These are phyloP conservation scores for Claviceps quebecensis DNA, from an alignment of 2,329 filamentous ascomycete genomes.

Conservation along the genomic window DNA sequence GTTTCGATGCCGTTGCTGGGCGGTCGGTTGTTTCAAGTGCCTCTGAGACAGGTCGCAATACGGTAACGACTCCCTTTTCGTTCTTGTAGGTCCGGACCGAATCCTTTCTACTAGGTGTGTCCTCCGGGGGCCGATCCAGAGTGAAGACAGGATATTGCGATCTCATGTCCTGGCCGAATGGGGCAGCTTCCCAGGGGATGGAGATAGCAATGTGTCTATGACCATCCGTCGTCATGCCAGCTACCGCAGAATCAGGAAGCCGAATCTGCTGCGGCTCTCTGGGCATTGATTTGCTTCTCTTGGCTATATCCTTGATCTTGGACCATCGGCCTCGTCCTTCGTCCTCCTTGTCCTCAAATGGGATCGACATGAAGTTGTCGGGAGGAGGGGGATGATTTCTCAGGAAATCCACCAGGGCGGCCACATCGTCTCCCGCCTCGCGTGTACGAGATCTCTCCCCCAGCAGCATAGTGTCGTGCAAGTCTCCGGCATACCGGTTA, in stretches of 20 bases:
- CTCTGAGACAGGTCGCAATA: constrained; percentile 19
- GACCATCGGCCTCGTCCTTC: constrained; percentile 25
- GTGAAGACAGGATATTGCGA: constrained; percentile 21
- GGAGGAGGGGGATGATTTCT: constrained; percentile 33
- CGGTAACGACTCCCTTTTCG: constrained; percentile 23
- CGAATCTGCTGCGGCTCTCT: constrained; percentile 19
- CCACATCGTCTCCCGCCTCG: constrained; percentile 15
- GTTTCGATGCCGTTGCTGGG: background rate
- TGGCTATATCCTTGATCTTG: constrained; percentile 26
- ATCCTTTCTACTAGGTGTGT: constrained; percentile 3
- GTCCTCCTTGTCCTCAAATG: constrained; percentile 15
- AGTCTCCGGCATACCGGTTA: constrained; percentile 2
- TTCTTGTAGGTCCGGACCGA: constrained; percentile 18
- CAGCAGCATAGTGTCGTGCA: constrained; percentile 2
- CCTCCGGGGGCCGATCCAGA: constrained; percentile 7
- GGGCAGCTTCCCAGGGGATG: constrained; percentile 38
- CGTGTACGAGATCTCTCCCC: constrained; percentile 8
- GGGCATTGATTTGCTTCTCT: constrained; percentile 21
- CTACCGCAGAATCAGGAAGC: constrained; percentile 42
- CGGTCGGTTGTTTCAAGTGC: constrained; percentile 7
- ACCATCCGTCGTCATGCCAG: constrained; percentile 37
- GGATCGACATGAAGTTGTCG: constrained; percentile 35
- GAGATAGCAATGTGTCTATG: constrained; percentile 47
- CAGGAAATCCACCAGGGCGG: constrained; percentile 34
- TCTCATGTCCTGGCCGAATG: constrained; percentile 21